phyloP scores from a whole-genome alignment of 768 basidiomycete species.

The Pisolithus marmoratus region DNA sequence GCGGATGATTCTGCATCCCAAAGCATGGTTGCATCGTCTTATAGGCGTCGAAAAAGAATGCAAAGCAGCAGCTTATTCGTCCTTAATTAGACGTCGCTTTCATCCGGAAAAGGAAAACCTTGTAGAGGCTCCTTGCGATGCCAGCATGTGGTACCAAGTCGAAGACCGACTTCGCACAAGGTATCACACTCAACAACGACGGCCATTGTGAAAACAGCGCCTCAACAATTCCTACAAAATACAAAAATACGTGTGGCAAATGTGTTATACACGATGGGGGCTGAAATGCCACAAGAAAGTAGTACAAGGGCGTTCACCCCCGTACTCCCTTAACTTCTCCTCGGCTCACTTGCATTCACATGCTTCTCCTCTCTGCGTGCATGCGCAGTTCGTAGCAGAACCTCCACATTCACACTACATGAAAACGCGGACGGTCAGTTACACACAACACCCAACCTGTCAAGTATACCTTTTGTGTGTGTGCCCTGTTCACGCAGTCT shows the following conservation, averaged over 20 bases:
- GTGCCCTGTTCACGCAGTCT: slow-evolving; percentile 24
- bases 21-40: background rate
- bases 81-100: slow-evolving; percentile 6
- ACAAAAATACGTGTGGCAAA: no score
- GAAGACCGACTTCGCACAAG: no score
- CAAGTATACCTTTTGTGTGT: slow-evolving; percentile 15
- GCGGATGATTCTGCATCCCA: background rate
- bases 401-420: slow-evolving; percentile 20
- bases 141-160: no score
- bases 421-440: background rate
- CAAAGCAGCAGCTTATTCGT: background rate
- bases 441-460: background rate
- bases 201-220: no score
- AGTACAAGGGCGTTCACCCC: background rate
- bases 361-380: slow-evolving; percentile 8
- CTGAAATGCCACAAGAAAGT: no score
- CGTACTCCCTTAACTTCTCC: background rate
- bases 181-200: no score
- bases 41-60: background rate
- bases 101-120: slow-evolving; percentile 9
- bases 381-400: slow-evolving; percentile 11
- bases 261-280: no score
- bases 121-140: no score
- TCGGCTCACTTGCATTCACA: slow-evolving; percentile 11
- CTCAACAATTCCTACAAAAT: no score